phyloP scores from a whole-genome alignment of 1,139 yeast genomes.

The Kodamaea arcana region DNA sequence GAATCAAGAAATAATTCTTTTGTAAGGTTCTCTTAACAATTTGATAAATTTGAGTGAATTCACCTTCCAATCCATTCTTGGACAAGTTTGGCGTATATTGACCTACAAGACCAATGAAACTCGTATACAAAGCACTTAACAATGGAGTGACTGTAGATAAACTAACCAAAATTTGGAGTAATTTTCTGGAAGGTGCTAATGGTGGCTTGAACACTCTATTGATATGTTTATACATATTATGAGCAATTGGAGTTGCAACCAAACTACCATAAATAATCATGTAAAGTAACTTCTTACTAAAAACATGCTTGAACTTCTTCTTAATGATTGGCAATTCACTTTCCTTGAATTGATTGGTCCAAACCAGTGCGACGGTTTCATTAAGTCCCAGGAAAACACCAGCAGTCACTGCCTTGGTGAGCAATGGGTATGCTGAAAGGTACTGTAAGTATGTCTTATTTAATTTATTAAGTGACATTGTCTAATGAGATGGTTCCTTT shows the following conservation, averaged over 20 bases:
- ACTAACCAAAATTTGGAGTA: conserved; percentile 58
- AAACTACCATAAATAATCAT: conserved; percentile 73
- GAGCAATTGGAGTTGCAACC: conserved; percentile 73
- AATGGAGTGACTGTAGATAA: conserved; percentile 64
- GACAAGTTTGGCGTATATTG: conserved; percentile 17
- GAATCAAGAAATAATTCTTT: conserved; percentile 51
- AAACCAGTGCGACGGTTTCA: conserved; percentile 52
- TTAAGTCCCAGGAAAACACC: conserved; percentile 55
- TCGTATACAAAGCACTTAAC: conserved; percentile 52
- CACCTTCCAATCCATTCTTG: conserved; percentile 14
- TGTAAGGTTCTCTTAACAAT: conserved; percentile 38
- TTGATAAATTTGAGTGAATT: conserved; percentile 16
- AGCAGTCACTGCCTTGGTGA: conserved; percentile 59
- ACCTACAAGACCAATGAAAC: conserved; percentile 50
- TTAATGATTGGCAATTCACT: conserved; percentile 15
- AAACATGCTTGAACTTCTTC: conserved; percentile 28
- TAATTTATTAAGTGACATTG: conserved; percentile 9
- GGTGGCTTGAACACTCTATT: conserved; percentile 43
- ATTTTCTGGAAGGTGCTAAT: conserved; percentile 32
- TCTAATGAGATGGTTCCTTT: too few species aligned
- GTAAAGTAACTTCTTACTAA: conserved; percentile 48
- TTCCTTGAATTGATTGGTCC: conserved; percentile 44
- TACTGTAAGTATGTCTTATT: conserved; percentile 35
- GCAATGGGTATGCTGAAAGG: conserved; percentile 47
- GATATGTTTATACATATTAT: conserved; percentile 49